Conservation (phyloP, 805 yeast species). For the Blastobotrys attinorum region DNA sequence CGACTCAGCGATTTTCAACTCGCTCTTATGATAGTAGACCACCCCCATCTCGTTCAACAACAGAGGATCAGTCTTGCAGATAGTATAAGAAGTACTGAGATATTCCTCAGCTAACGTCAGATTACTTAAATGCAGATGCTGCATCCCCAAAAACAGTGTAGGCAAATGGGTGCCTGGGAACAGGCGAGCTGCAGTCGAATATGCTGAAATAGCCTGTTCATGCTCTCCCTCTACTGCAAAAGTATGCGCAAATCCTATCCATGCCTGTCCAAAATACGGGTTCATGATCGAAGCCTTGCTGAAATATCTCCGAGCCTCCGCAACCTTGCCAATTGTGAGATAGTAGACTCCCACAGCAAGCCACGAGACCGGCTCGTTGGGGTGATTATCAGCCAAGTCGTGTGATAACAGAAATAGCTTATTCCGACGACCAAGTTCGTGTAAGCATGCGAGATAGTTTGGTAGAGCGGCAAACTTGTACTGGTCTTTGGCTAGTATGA, state of each 20-base stretch:
- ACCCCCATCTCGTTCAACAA: slow-evolving; percentile 90
- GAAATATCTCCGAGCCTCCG: slow-evolving; percentile 82
- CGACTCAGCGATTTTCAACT: slow-evolving; percentile 58
- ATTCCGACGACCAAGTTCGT: slow-evolving; percentile 77
- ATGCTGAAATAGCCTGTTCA: slow-evolving; percentile 96
- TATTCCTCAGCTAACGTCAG: slow-evolving; percentile 81
- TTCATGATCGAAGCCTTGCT: slow-evolving; percentile 82
- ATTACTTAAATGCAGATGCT: slow-evolving; percentile 82
- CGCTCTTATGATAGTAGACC: slow-evolving; percentile 68
- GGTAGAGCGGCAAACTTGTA: slow-evolving; percentile 68
- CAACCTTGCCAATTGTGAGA: slow-evolving; percentile 57
- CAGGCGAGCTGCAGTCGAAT: slow-evolving; percentile 87
- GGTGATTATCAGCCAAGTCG: slow-evolving; percentile 75
- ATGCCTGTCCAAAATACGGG: slow-evolving; percentile 88
- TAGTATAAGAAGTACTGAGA: slow-evolving; percentile 59
- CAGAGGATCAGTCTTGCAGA: slow-evolving; percentile 81
- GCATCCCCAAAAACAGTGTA: slow-evolving; percentile 88
- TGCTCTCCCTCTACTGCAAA: slow-evolving; percentile 98
- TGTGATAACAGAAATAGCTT: slow-evolving; percentile 76
- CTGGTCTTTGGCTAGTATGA: slow-evolving; percentile 42
- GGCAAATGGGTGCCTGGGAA: slow-evolving; percentile 78
- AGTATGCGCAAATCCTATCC: slow-evolving; percentile 98
- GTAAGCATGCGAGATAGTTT: slow-evolving; percentile 70
- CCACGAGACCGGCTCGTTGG: slow-evolving; percentile 81
- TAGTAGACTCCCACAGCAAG: slow-evolving; percentile 88